Percentiles rank a stretch among this genome's conserved stretches.
These are phyloP conservation scores for Sugiyamaella boreocaroliniensis DNA, from an alignment of 805 yeast species.

Conservation along the genomic window DNA sequence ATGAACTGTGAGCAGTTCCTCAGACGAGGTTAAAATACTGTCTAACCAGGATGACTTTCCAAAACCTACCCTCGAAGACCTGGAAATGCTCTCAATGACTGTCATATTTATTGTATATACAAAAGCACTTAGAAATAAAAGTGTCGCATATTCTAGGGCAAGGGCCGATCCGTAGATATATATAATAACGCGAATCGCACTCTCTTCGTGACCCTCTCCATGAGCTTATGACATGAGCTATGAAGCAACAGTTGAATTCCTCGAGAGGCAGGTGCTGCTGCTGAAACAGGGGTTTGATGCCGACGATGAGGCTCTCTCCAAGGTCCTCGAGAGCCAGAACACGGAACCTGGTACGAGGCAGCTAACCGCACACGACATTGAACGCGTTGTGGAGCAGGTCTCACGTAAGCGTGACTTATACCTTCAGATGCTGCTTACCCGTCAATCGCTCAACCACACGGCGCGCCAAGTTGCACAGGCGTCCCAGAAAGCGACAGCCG, in stretches of 20 bases:
- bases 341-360: background rate
- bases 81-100: no score
- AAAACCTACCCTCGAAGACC: background rate
- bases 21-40: no score
- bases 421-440: conserved; percentile 9
- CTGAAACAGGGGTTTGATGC: background rate
- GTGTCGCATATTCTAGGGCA: no score
- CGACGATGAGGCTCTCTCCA: background rate
- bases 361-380: background rate
- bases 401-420: background rate
- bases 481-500: background rate
- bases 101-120: no score
- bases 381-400: conserved; percentile 3
- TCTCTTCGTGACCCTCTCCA: no score
- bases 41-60: background rate
- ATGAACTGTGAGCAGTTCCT: conserved; percentile 23
- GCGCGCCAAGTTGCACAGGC: background rate
- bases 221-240: background rate
- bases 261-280: background rate
- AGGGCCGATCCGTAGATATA: no score
- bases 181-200: no score
- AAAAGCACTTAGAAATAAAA: no score
- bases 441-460: conserved; percentile 1
- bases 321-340: background rate
- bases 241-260: background rate